A percentile compares a stretch with the other conserved stretches of the same genome.
Evolutionary conservation across 345 rosid species (phyloP).

Genomic region (Luvunga scandens): DNA sequence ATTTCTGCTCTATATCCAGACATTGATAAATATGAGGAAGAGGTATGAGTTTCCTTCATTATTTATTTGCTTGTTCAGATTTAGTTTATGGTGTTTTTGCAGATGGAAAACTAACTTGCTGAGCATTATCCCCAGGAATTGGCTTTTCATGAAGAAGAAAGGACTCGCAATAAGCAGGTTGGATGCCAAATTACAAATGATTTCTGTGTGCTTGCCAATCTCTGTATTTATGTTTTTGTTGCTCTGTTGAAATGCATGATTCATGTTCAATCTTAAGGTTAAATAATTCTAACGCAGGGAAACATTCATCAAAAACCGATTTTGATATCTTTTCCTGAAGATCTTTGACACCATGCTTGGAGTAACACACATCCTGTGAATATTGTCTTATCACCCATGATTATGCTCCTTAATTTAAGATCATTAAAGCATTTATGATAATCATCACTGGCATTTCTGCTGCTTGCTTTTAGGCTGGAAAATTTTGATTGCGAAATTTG

Average conservation of each 20-base stretch:
- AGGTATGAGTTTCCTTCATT: slow-evolving; percentile 44
- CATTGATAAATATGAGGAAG: slow-evolving; percentile 73
- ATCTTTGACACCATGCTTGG: not conserved
- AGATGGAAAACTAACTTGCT: slow-evolving; percentile 8
- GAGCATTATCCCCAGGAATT: slow-evolving; percentile 52
- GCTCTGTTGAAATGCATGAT: slow-evolving; percentile 4
- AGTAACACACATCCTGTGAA: not conserved
- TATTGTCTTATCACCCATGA: not conserved
- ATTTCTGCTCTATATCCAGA: slow-evolving; percentile 78
- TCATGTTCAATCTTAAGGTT: not conserved
- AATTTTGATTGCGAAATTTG: not conserved
- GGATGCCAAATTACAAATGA: slow-evolving; percentile 11
- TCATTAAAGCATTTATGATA: not conserved
- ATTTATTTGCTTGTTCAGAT: slow-evolving; percentile 1
- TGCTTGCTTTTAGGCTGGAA: not conserved
- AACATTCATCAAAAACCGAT: slow-evolving; percentile 9
- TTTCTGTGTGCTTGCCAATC: slow-evolving; percentile 3
- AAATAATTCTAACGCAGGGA: slow-evolving; percentile 1
- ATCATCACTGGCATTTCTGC: not conserved
- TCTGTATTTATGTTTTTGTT: slow-evolving; percentile 15
- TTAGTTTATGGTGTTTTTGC: slow-evolving; percentile 11
- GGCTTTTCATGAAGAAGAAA: slow-evolving; percentile 84
- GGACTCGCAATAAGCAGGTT: slow-evolving; percentile 87
- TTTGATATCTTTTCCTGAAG: not conserved
- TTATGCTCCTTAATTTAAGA: not conserved